phyloP scores from a whole-genome alignment of 495 filamentous ascomycete genomes.

The Parathielavia appendiculata region DNA sequence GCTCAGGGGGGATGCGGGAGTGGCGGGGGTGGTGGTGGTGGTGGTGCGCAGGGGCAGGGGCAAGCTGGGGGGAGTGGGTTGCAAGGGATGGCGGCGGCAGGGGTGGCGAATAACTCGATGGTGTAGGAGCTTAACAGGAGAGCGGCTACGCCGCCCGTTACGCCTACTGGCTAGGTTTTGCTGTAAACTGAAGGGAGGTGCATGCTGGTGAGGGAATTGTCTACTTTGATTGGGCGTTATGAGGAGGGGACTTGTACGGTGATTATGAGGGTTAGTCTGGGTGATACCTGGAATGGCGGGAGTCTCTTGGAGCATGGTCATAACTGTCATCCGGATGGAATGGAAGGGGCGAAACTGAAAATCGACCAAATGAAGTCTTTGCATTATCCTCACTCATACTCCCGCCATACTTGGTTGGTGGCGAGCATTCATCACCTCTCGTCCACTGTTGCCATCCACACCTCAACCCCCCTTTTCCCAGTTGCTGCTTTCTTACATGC shows the following conservation, averaged over 20 bases:
- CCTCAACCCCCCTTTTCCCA: too few relatives aligned
- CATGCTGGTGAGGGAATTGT: background rate
- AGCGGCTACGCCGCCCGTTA: background rate
- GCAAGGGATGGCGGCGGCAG: too few relatives aligned
- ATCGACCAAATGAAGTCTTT: background rate
- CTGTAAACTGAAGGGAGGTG: background rate
- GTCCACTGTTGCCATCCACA: background rate
- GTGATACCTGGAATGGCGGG: background rate
- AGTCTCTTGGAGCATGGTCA: background rate
- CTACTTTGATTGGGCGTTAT: background rate
- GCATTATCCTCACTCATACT: too few relatives aligned
- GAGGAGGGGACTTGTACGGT: background rate
- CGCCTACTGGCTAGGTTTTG: background rate
- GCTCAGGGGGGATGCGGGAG: background rate
- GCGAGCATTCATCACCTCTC: background rate
- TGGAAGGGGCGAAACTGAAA: background rate
- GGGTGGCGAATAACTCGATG: constrained; percentile 2
- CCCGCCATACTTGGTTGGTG: background rate
- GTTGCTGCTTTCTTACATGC: too few relatives aligned
- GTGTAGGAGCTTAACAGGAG: background rate
- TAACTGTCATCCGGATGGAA: background rate
- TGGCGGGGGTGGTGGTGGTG: background rate
- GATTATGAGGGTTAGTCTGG: background rate
- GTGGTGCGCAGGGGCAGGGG: background rate
- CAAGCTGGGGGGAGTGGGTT: background rate